phyloP scores from a whole-genome alignment of 2,329 filamentous ascomycete genomes.

The Aspergillus viridinutans region DNA sequence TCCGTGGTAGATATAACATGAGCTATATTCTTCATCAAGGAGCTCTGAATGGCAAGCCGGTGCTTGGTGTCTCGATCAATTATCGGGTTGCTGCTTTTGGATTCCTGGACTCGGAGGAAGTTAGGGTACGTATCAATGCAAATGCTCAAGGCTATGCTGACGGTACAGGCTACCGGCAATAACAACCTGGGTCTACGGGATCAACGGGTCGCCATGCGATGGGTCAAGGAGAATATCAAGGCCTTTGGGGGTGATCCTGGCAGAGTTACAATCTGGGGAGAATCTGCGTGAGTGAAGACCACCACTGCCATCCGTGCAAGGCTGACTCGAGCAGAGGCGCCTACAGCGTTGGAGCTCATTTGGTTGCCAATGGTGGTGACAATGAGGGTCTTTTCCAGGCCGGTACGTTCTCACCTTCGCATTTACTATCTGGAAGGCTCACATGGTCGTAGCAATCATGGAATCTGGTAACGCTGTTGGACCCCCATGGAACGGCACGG shows the following conservation, averaged over 20 bases:
- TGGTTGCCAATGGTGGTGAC: slow-evolving; percentile 26
- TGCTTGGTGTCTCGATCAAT: slow-evolving; percentile 30
- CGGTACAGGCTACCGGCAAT: slow-evolving; percentile 22
- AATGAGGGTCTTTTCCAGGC: slow-evolving; percentile 30
- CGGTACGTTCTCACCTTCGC: slow-evolving; percentile 11
- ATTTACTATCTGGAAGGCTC: background rate
- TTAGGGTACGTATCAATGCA: slow-evolving; percentile 15
- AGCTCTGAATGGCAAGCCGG: slow-evolving; percentile 22
- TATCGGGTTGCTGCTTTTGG: slow-evolving; percentile 29
- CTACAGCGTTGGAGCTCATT: slow-evolving; percentile 28
- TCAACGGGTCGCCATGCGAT: slow-evolving; percentile 33
- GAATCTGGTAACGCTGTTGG: slow-evolving; percentile 30
- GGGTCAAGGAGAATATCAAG: slow-evolving; percentile 34
- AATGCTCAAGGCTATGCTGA: background rate
- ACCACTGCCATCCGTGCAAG: background rate
- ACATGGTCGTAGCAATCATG: slow-evolving; percentile 23
- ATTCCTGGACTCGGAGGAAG: slow-evolving; percentile 29
- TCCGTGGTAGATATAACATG: slow-evolving; percentile 26
- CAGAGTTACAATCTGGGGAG: slow-evolving; percentile 35
- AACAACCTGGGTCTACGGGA: slow-evolving; percentile 30
- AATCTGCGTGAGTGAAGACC: slow-evolving; percentile 26
- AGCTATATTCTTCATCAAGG: slow-evolving; percentile 28
- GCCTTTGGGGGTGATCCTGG: slow-evolving; percentile 31
- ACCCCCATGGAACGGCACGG: slow-evolving; percentile 30
- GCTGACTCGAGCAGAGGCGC: slow-evolving; percentile 20